Conservation (phyloP, 768 basidiomycete genomes). For the Lactarius hatsudake region DNA sequence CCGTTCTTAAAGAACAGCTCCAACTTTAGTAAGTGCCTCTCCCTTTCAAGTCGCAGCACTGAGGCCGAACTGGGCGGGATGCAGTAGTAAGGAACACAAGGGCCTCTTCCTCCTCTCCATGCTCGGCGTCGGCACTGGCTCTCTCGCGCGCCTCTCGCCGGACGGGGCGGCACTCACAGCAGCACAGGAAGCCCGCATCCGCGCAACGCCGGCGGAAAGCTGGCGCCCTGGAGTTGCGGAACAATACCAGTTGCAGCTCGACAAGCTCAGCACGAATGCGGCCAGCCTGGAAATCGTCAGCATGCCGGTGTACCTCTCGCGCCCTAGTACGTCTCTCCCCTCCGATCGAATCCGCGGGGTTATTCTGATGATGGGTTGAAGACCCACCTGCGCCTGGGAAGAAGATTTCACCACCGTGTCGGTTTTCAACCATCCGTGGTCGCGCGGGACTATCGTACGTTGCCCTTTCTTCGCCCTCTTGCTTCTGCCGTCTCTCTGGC, state of each 20-base stretch:
- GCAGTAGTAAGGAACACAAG: conserved; percentile 27
- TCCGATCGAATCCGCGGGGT: background rate
- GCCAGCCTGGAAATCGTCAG: conserved; percentile 37
- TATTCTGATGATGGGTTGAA: conserved; percentile 12
- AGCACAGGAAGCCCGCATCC: conserved; percentile 31
- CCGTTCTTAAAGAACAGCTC: conserved; percentile 32
- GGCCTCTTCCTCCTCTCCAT: conserved; percentile 34
- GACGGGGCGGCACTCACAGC: conserved; percentile 29
- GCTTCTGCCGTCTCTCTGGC: background rate
- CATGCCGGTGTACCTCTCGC: conserved; percentile 32
- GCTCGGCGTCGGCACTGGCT: conserved; percentile 30
- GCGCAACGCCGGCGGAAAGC: conserved; percentile 27
- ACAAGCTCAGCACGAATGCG: conserved; percentile 31
- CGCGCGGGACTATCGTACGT: conserved; percentile 49
- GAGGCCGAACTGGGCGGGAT: background rate
- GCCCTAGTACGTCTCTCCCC: conserved; percentile 29
- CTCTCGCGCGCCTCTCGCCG: conserved; percentile 29
- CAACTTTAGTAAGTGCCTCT: conserved; percentile 35
- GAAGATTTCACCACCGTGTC: conserved; percentile 39
- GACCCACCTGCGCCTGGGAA: conserved; percentile 40
- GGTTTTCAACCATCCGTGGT: conserved; percentile 45
- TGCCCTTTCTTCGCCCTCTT: conserved; percentile 1
- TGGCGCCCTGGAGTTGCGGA: conserved; percentile 37
- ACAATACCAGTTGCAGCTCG: conserved; percentile 42
- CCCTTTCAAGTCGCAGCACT: background rate